Evolutionary conservation across 73 alveolate genomes (phyloP).

Genomic region (Paramecium octaurelia): DNA sequence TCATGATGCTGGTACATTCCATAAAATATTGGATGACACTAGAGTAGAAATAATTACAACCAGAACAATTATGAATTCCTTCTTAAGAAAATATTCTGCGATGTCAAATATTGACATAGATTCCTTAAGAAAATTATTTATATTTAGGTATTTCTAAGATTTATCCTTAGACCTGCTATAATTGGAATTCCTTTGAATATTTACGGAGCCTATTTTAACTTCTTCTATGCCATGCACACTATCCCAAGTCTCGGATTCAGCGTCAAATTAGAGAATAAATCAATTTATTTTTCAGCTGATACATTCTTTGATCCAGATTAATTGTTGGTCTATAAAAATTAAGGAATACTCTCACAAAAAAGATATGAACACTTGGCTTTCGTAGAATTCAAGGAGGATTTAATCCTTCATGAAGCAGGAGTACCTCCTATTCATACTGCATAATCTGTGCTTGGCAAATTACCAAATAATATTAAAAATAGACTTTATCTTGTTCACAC

Average conservation of each 20-base stretch:
- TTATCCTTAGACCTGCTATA: conserved; percentile 39
- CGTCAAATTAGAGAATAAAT: conserved; percentile 46
- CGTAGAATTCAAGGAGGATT: conserved; percentile 44
- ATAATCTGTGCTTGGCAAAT: neutral
- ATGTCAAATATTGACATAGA: conserved; percentile 45
- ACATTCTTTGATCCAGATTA: conserved; percentile 53
- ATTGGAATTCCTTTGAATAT: conserved; percentile 56
- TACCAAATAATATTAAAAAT: conserved; percentile 31
- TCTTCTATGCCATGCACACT: conserved; percentile 54
- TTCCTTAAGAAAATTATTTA: conserved; percentile 15
- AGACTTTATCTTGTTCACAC: conserved; percentile 54
- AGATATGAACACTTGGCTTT: conserved; percentile 52
- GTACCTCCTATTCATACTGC: conserved; percentile 66
- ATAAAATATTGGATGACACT: conserved; percentile 48
- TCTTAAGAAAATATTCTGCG: conserved; percentile 53
- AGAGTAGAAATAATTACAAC: conserved; percentile 58
- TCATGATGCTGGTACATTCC: conserved; percentile 66
- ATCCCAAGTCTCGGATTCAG: conserved; percentile 55
- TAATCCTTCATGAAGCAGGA: conserved; percentile 61
- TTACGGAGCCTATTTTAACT: conserved; percentile 50
- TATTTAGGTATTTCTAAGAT: neutral
- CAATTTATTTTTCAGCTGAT: conserved; percentile 57
- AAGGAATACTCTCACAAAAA: conserved; percentile 39
- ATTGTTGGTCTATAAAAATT: neutral
- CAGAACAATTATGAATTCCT: conserved; percentile 61